Base-by-base conservation (phyloP, 1,284 basidiomycete genomes). In the Naganishia albida region DNA sequence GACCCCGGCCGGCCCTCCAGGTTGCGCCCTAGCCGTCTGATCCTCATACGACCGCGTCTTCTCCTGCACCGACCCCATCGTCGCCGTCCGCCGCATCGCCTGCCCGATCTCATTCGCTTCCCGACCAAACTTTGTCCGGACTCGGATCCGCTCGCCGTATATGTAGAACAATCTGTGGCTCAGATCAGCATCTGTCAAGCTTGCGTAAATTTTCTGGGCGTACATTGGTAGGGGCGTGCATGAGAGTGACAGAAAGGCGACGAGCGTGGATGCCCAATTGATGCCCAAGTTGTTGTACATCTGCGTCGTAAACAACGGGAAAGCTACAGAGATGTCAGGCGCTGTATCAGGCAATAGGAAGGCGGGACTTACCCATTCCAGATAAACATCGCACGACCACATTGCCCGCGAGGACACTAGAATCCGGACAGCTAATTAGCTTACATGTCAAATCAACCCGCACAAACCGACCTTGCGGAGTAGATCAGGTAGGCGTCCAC, bases 401-500 rank as follows among this genome's bases (percentile, higher is more conserved):
- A 69, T 81, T 80, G 3, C 72, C 72, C 0, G 78, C 77, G 30
- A 69, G 51, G 15, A 67, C 64, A 42, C 67, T 57, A 34, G 26
- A 42, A 25, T 3, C n/a, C 26, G 20, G 20, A 23, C 39, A 42
- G 39, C 20, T 16, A 44, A 25, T 12, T 12, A 42, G 34, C 13
- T 25, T 10, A 23, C 1, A 34, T 4, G 10, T 34, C 4, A 34
- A 34, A 4, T 34, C 6, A 34, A 7, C 25, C 16, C 20, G 15
- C 7, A 25, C 12, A 20, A 7, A 0, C 20, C n/a, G n/a, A 38
- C 56, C 55, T 57, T 8, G 87, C 87, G 40, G 87, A 83, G 71
- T 87, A 82, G 26, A 87, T 74, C 0, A 86, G 85, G 74, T 88
- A 89, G 0, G 85, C 77, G 69, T 87, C 86, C 39, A 88, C 83